Evolutionary conservation across 2,329 filamentous ascomycete species (phyloP).

Genomic region (Colletotrichum tofieldiae): DNA sequence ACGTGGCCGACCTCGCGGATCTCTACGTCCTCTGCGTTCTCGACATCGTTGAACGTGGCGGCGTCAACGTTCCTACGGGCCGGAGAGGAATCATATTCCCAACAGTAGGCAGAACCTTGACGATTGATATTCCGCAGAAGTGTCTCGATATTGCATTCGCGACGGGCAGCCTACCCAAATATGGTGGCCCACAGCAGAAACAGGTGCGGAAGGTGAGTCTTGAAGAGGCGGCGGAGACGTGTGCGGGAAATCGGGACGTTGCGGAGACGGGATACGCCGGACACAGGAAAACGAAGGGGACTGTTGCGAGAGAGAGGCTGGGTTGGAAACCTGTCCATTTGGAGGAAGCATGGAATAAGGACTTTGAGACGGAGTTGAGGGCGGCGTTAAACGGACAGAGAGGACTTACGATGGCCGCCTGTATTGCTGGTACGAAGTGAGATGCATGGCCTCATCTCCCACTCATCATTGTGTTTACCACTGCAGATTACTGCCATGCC

Average conservation of each 20-base stretch:
- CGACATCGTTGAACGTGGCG: constrained; percentile 28
- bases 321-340: constrained; percentile 8
- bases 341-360: constrained; percentile 27
- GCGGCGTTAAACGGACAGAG: constrained; percentile 26
- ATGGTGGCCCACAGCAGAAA: constrained; percentile 17
- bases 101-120: constrained; percentile 18
- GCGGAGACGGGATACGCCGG: constrained; percentile 39
- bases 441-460: neutral
- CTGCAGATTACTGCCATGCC: too few relatives aligned
- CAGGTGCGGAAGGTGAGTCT: constrained; percentile 31
- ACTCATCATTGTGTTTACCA: neutral
- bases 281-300: constrained; percentile 24
- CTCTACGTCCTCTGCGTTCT: constrained; percentile 41
- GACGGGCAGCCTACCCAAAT: constrained; percentile 34
- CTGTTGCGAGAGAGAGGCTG: constrained; percentile 15
- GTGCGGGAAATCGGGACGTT: constrained; percentile 30
- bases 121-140: constrained; percentile 27
- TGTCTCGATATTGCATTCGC: constrained; percentile 43
- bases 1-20: constrained; percentile 44
- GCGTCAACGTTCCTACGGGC: constrained; percentile 21
- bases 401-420: constrained; percentile 1
- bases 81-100: constrained; percentile 36
- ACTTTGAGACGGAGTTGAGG: constrained; percentile 34
- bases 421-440: constrained; percentile 33
- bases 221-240: constrained; percentile 38